phyloP scores from a whole-genome alignment of 129 eudicot species.

The Flaveria bidentis region DNA sequence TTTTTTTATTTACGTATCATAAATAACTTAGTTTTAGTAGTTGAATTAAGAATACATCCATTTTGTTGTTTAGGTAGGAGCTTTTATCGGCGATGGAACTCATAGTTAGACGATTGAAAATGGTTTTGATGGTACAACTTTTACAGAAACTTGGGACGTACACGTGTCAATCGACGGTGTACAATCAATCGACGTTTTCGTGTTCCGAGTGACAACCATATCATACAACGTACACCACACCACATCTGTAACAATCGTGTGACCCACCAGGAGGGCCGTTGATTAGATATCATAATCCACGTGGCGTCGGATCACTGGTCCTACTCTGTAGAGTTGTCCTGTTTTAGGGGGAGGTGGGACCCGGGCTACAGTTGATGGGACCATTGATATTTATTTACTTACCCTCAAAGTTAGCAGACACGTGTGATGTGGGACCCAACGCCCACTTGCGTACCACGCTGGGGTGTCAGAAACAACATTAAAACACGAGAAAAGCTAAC shows the following conservation, averaged over 20 bases:
- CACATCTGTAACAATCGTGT: conserved; percentile 35
- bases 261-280: conserved; percentile 42
- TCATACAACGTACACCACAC: conserved; percentile 41
- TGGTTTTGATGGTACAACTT: background rate
- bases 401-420: conserved; percentile 27
- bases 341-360: conserved; percentile 31
- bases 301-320: conserved; percentile 36
- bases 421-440: conserved; percentile 25
- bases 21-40: too few species aligned
- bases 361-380: conserved; percentile 32
- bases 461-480: conserved; percentile 31
- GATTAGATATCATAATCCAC: conserved; percentile 25
- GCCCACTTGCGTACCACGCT: conserved; percentile 32
- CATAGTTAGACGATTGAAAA: conserved; percentile 18
- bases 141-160: conserved; percentile 26
- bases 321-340: conserved; percentile 29
- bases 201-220: conserved; percentile 42
- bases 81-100: conserved; percentile 11
- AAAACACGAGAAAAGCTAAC: too few species aligned
- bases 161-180: conserved; percentile 34
- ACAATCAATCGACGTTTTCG: conserved; percentile 31
- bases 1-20: too few species aligned
- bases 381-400: conserved; percentile 34
- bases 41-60: too few species aligned
- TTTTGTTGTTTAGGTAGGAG: too few species aligned